These are phyloP conservation scores for Agrostemma githago DNA, from an alignment of 148 eudicot genomes.

Conservation along the genomic window DNA sequence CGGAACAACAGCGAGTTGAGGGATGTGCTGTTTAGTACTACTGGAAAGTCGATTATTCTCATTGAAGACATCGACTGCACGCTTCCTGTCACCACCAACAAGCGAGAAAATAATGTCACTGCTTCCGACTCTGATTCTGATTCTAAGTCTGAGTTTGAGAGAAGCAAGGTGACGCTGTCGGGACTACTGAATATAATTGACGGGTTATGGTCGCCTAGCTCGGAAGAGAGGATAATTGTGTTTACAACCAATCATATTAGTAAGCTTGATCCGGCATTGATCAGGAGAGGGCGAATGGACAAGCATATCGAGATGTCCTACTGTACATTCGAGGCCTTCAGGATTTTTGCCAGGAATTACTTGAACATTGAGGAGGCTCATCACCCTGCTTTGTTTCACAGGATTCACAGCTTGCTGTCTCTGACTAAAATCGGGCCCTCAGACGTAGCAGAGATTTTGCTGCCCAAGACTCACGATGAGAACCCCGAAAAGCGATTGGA, in stretches of 20 bases:
- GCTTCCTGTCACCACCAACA: slow-evolving; percentile 25
- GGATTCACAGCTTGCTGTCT: slow-evolving; percentile 20
- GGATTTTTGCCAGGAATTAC: slow-evolving; percentile 26
- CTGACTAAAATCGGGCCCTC: slow-evolving; percentile 43
- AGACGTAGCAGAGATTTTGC: slow-evolving; percentile 47
- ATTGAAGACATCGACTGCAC: slow-evolving; percentile 51
- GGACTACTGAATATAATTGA: slow-evolving; percentile 29
- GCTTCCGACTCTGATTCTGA: no score
- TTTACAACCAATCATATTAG: slow-evolving; percentile 31
- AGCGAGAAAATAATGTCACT: slow-evolving; percentile 2
- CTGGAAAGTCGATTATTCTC: slow-evolving; percentile 38
- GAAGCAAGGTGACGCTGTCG: slow-evolving; percentile 27
- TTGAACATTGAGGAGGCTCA: background rate
- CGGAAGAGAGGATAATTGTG: slow-evolving; percentile 27
- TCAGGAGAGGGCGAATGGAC: slow-evolving; percentile 31
- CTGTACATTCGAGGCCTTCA: slow-evolving; percentile 25
- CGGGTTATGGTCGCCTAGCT: slow-evolving; percentile 32
- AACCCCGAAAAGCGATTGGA: slow-evolving; percentile 5
- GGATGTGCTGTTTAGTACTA: slow-evolving; percentile 27
- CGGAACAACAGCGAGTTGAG: slow-evolving; percentile 30
- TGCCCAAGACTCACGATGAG: slow-evolving; percentile 30
- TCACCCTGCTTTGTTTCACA: slow-evolving; percentile 16
- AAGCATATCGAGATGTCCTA: slow-evolving; percentile 28
- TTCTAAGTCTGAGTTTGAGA: background rate
- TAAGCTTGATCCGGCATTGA: slow-evolving; percentile 29